Conservation (phyloP, 1,139 yeast species). For the Magnusiomyces ingens region DNA sequence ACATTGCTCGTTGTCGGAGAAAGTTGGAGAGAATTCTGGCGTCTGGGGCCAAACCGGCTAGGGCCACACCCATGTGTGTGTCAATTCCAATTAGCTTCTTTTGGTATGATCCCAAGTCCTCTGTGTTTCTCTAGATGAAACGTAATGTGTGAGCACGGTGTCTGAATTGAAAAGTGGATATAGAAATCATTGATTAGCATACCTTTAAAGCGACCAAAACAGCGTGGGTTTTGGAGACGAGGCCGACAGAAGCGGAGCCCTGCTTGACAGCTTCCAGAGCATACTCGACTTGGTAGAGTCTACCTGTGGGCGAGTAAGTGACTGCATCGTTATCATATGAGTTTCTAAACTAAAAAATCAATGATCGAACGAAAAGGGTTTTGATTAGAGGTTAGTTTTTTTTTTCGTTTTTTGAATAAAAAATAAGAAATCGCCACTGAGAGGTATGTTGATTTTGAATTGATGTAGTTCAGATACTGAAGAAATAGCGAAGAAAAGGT, state of each 20-base stretch:
- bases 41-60: constrained; percentile 98
- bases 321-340: constrained; percentile 98
- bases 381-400: not conserved
- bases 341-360: constrained; percentile 65
- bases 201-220: constrained; percentile 83
- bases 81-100: constrained; percentile 88
- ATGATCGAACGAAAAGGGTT: not conserved
- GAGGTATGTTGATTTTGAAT: not conserved
- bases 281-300: constrained; percentile 90
- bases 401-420: too few relatives aligned
- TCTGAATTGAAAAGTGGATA: not conserved
- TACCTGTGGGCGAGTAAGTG: constrained; percentile 95
- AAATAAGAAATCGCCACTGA: not conserved
- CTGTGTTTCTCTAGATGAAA: constrained; percentile 63
- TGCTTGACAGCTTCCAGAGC: constrained; percentile 97
- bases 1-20: constrained; percentile 87
- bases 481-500: too few relatives aligned
- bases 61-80: constrained; percentile 87
- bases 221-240: constrained; percentile 77
- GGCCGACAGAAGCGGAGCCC: constrained; percentile 95
- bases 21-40: constrained; percentile 87
- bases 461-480: too few relatives aligned
- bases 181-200: constrained; percentile 11
- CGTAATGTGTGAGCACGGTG: not conserved
- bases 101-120: constrained; percentile 94